phyloP scores from a whole-genome alignment of 2,329 filamentous ascomycete genomes.

The Colletotrichum sp. region DNA sequence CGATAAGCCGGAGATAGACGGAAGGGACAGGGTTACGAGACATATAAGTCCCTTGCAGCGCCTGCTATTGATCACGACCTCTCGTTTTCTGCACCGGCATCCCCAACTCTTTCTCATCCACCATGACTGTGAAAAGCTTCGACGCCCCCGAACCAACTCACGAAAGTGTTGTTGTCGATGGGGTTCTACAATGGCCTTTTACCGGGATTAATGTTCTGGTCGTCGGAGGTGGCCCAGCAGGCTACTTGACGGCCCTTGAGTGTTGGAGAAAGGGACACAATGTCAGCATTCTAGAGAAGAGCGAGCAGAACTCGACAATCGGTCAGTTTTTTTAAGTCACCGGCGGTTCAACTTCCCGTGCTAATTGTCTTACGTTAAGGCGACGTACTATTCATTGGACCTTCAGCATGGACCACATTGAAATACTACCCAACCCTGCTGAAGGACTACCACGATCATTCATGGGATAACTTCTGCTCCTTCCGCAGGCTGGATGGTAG shows the following conservation, averaged over 20 bases:
- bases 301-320: not conserved
- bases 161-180: not conserved
- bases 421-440: not conserved
- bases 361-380: not conserved
- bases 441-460: not conserved
- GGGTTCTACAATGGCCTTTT: not conserved
- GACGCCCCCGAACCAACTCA: not conserved
- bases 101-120: not conserved
- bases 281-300: not conserved
- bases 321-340: not conserved
- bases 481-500: not conserved
- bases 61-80: not conserved
- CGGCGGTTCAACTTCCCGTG: accelerated
- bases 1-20: not conserved
- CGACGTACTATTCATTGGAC: not conserved
- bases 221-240: not conserved
- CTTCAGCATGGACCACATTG: not conserved
- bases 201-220: not conserved
- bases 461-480: not conserved
- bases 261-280: conserved; percentile 2
- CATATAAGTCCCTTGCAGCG: not conserved
- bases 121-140: not conserved
- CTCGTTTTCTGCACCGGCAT: not conserved
- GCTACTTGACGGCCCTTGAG: not conserved
- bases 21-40: not conserved